Percentiles rank a stretch among this genome's conserved stretches.
These are phyloP conservation scores for Panicum hallii DNA, from an alignment of 202 grass and related monocot genomes.

Conservation along the genomic window DNA sequence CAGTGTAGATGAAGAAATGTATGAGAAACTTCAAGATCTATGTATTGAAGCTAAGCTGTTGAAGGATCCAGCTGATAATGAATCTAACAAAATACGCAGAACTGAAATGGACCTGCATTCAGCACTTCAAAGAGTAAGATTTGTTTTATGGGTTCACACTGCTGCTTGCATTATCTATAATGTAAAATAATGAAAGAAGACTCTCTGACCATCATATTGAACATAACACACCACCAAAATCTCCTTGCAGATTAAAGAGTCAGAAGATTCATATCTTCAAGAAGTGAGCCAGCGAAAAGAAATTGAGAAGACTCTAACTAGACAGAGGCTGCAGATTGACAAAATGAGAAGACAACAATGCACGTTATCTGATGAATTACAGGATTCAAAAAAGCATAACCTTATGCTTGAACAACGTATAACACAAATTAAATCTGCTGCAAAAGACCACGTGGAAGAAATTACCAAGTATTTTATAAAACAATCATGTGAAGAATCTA, in stretches of 20 bases:
- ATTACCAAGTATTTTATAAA: conserved; percentile 38
- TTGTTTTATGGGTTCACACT: conserved; percentile 21
- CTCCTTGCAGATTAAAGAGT: conserved; percentile 42
- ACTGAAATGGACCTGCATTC: conserved; percentile 55
- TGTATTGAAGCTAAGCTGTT: conserved; percentile 50
- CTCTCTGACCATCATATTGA: neutral
- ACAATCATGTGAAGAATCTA: conserved; percentile 31
- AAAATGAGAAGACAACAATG: conserved; percentile 38
- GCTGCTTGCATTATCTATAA: neutral
- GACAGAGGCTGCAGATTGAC: conserved; percentile 55
- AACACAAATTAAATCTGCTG: conserved; percentile 43
- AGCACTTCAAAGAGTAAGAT: conserved; percentile 63
- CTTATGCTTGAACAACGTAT: conserved; percentile 47
- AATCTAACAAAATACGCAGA: conserved; percentile 54
- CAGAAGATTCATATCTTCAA: conserved; percentile 50
- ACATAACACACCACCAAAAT: neutral
- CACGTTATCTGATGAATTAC: conserved; percentile 39
- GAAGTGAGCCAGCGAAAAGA: conserved; percentile 55
- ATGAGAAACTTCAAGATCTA: conserved; percentile 57
- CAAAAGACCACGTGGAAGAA: conserved; percentile 26
- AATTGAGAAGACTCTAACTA: conserved; percentile 47
- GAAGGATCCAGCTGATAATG: conserved; percentile 53
- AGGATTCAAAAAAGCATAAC: conserved; percentile 49
- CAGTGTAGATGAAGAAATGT: conserved; percentile 43
- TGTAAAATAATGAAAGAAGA: neutral